A percentile compares a stretch with the other conserved stretches of the same genome.
Evolutionary conservation across 164 flowering plant species (phyloP).

Genomic region (Warburgia ugandensis): DNA sequence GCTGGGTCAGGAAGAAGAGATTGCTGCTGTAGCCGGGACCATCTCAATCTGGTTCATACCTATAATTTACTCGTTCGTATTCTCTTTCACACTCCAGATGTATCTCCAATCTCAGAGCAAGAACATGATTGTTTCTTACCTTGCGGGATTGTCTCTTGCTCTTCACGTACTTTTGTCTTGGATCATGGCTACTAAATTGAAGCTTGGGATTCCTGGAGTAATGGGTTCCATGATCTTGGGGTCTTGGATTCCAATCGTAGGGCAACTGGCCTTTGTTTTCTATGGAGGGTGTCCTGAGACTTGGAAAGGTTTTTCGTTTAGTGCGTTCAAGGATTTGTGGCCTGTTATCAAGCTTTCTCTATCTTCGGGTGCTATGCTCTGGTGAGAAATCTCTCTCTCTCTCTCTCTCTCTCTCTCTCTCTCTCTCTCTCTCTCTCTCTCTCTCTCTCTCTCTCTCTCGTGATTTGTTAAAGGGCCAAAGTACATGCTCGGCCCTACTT

Average conservation of each 20-base stretch:
- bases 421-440: no score
- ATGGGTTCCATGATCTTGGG: constrained; percentile 33
- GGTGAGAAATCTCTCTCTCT: constrained; percentile 22
- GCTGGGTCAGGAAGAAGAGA: constrained; percentile 31
- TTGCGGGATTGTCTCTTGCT: constrained; percentile 27
- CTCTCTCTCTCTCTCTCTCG: no score
- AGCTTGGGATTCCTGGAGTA: constrained; percentile 36
- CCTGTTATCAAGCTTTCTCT: constrained; percentile 48
- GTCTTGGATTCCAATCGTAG: constrained; percentile 39
- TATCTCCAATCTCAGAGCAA: constrained; percentile 49
- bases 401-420: no score
- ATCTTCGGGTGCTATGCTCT: constrained; percentile 62
- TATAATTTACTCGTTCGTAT: constrained; percentile 21
- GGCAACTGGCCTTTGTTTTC: constrained; percentile 23
- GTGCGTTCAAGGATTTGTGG: constrained; percentile 49
- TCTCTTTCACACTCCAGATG: constrained; percentile 42
- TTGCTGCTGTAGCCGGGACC: constrained; percentile 30
- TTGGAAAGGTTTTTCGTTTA: constrained; percentile 48
- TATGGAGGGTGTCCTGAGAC: constrained; percentile 46
- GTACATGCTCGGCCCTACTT: no score
- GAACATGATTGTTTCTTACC: constrained; percentile 35
- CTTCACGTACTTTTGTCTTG: constrained; percentile 42
- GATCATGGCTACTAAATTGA: constrained; percentile 26
- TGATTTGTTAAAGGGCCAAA: no score
- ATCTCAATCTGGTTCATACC: constrained; percentile 36